Conservation (phyloP, 2,329 filamentous ascomycete species). For the Arthrocladium fulminans region DNA sequence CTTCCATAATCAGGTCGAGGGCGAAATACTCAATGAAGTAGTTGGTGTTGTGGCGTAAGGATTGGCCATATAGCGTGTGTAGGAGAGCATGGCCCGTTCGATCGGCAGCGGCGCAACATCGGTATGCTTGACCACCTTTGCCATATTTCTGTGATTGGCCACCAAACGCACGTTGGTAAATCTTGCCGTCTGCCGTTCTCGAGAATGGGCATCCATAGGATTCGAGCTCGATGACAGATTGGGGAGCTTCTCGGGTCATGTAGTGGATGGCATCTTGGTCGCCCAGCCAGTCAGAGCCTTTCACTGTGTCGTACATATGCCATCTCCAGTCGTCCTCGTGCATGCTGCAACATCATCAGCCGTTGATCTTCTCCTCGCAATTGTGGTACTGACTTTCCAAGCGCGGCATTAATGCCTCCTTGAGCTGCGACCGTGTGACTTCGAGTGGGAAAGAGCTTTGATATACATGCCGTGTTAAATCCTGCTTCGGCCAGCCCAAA, state of each 20-base stretch:
- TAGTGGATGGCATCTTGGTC: slow-evolving; percentile 54
- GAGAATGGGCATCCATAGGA: slow-evolving; percentile 93
- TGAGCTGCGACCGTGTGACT: slow-evolving; percentile 60
- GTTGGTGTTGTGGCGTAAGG: slow-evolving; percentile 93
- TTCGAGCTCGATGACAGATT: slow-evolving; percentile 60
- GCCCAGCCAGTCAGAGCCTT: slow-evolving; percentile 51
- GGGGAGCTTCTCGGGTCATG: slow-evolving; percentile 49
- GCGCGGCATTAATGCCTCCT: slow-evolving; percentile 53
- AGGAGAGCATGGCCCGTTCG: slow-evolving; percentile 94
- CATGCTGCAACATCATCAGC: slow-evolving; percentile 31
- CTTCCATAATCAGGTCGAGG: slow-evolving; percentile 93
- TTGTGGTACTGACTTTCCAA: slow-evolving; percentile 38
- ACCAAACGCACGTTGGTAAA: slow-evolving; percentile 98
- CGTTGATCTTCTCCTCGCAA: background rate
- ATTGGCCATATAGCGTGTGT: slow-evolving; percentile 97
- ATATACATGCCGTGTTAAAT: slow-evolving; percentile 56
- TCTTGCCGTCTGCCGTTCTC: slow-evolving; percentile 90
- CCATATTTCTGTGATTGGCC: slow-evolving; percentile 92
- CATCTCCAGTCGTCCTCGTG: slow-evolving; percentile 49
- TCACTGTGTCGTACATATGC: slow-evolving; percentile 54
- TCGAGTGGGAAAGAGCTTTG: slow-evolving; percentile 56
- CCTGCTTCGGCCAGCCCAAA: slow-evolving; percentile 57
- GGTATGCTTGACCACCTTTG: slow-evolving; percentile 96
- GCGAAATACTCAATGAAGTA: slow-evolving; percentile 99
- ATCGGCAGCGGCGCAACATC: slow-evolving; percentile 92